Base-by-base conservation (phyloP, 192 early-diverging fungal genomes). In the Phycomyces nitens region DNA sequence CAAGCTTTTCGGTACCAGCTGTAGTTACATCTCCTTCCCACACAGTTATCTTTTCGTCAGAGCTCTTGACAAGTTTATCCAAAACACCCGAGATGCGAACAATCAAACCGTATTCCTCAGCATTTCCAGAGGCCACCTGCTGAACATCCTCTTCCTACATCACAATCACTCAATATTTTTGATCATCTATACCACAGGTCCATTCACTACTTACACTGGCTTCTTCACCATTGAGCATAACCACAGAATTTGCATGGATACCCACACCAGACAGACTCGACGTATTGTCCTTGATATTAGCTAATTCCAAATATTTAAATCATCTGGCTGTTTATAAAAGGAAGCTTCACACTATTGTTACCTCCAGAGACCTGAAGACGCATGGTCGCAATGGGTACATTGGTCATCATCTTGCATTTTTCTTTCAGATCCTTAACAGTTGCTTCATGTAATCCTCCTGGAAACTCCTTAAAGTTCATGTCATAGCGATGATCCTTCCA, bases 351-450 rank as follows among this genome's bases (percentile, higher is more conserved):
- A 24, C n/a, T 39, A 23, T 18, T 38, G 6, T 53, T 84, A 90
- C 90, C 90, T 62, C 89, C 92, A 47, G 85, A 84, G 26, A 84
- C 79, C 26, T 85, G 69, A 20, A 97, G 71, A 59, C 87, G 90
- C 77, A 94, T 86, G 23, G 80, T 82, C 53, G 84, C 86, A 5
- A 81, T 77, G 9, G 93, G 93, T 12, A 97, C 88, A 23, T 88
- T 85, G 0, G 92, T 90, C 22, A 84, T 71, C 43, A 83, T 76
- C 56, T 88, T 86, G 60, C 89, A 88, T 51, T 84, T 82, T 44
- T 89, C 83, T 51, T 92, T 84, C 62, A 97, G 72, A 44, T 90
- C 82, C 9, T 81, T 84, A 8, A 97, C 82, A 9, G 85, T 89
- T 20, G 86, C 81, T 26, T 72, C 66, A 5, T 77, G 69, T 5